Evolutionary conservation across 2,329 filamentous ascomycete species (phyloP), one percentile per base, ranked within the genome.

Genomic region (Trichophyton equinum): DNA sequence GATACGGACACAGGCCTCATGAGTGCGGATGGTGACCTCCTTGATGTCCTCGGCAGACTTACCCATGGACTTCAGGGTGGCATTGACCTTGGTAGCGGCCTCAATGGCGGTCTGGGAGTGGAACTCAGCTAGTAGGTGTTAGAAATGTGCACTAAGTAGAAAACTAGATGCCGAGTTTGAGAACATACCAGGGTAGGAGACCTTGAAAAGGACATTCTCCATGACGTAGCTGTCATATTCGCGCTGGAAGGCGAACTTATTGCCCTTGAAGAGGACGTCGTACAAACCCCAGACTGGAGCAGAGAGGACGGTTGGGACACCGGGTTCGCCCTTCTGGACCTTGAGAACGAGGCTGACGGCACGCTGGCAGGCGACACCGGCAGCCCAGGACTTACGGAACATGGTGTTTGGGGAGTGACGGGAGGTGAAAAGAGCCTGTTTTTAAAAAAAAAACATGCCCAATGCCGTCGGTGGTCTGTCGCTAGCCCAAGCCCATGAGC

Each of bases 121-220:
- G 82, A 97, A 97, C 75, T 97, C 92, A 71, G 91, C 91, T 82
- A 62, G 33, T 38, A 38, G 9, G 6, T 8, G 61, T 62, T 11
- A 60, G 51, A 1, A 33, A 56, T 40, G 9, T 30, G 38, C 40
- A 38, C 33, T 25, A 47, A 22, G 20, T 40, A 22, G n/a, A n/a
- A 1, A 53, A 13, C 5, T n/a, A 36, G n/a, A 40, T 18, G 22
- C 9, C 36, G 9, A 5, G 9, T 18, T 22, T 22, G 57, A 58
- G 62, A 58, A 42, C 82, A 74, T 80, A 90, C 88, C 88, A 72
- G 92, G 92, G 75, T 96, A 97, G 53, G 94, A 99, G 63, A 99
- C 94, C 84, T 99, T 99, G 87, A 99, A 99, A 65, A 99, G 85
- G 63, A 99, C 91, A 72, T 97, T 99, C 85, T 99, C 94, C 94